Conservation (phyloP, 2,329 filamentous ascomycete genomes). For the Aschersonia sp. region DNA sequence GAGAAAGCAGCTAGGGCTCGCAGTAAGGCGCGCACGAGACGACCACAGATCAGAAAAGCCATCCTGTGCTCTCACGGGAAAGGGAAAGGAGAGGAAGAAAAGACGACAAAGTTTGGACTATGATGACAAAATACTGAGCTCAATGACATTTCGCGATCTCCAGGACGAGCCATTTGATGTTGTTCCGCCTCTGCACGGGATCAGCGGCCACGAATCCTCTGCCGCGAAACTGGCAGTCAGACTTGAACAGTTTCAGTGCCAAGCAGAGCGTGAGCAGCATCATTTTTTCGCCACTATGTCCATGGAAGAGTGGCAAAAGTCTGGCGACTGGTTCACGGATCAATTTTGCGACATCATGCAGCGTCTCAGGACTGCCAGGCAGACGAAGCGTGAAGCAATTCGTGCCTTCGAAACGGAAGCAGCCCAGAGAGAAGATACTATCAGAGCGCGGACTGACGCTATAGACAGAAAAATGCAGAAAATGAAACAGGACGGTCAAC, state of each 20-base stretch:
- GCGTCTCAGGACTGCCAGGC: constrained; percentile 31
- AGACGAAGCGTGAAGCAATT: constrained; percentile 33
- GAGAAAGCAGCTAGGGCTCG: constrained; percentile 9
- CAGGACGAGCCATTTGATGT: constrained; percentile 40
- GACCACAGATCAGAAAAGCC: constrained; percentile 10
- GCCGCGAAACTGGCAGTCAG: constrained; percentile 30
- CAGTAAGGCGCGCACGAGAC: constrained; percentile 9
- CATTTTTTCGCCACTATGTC: constrained; percentile 38
- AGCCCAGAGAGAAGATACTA: constrained; percentile 36
- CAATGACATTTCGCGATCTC: constrained; percentile 38
- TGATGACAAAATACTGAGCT: constrained; percentile 37
- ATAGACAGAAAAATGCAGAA: constrained; percentile 40
- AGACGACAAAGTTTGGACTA: constrained; percentile 36
- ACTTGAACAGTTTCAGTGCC: constrained; percentile 33
- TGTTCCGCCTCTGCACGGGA: constrained; percentile 27
- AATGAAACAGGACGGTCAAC: constrained; percentile 41
- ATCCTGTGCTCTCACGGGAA: constrained; percentile 6
- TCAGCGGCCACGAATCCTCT: constrained; percentile 17
- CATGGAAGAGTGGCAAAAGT: constrained; percentile 42
- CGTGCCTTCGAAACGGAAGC: constrained; percentile 40
- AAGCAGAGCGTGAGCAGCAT: constrained; percentile 29
- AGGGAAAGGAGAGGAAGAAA: constrained; percentile 21
- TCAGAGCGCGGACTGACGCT: constrained; percentile 35
- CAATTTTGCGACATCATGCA: constrained; percentile 36
- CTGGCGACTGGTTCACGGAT: constrained; percentile 45